A percentile compares a stretch with the other conserved stretches of the same genome.
Evolutionary conservation across 73 alveolate species (phyloP).

Genomic region (Stentor roeselii): DNA sequence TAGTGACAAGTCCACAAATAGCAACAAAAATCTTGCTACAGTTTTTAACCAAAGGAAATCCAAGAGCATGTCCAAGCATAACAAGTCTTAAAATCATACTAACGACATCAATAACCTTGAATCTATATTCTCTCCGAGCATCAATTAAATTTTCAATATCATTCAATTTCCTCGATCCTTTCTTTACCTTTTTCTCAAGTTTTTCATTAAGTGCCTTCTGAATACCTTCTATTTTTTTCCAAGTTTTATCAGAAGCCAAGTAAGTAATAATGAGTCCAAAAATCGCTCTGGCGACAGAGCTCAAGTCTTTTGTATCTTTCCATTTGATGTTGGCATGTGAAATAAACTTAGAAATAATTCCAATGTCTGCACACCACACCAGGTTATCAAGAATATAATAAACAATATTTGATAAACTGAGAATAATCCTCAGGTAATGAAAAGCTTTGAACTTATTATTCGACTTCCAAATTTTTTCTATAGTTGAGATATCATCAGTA

Average conservation of each 20-base stretch:
- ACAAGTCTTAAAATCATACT: neutral
- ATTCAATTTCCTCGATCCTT: neutral
- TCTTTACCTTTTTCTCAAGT: neutral
- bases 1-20: neutral
- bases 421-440: neutral
- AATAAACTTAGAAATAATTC: conserved; percentile 8
- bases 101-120: neutral
- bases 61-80: conserved; percentile 20
- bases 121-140: neutral
- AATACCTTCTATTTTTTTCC: neutral
- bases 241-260: neutral
- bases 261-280: neutral
- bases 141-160: neutral
- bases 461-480: neutral
- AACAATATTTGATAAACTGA: neutral
- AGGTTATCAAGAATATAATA: conserved; percentile 15
- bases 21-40: conserved; percentile 9
- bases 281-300: neutral
- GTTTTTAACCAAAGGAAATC: neutral
- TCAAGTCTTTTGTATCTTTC: conserved; percentile 18
- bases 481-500: neutral
- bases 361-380: conserved; percentile 24
- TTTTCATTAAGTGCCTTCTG: neutral
- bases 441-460: neutral
- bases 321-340: conserved; percentile 15